A percentile compares a stretch with the other conserved stretches of the same genome.
Evolutionary conservation across 2,329 filamentous ascomycete species (phyloP).

Genomic region (Ceratocystis variospora): DNA sequence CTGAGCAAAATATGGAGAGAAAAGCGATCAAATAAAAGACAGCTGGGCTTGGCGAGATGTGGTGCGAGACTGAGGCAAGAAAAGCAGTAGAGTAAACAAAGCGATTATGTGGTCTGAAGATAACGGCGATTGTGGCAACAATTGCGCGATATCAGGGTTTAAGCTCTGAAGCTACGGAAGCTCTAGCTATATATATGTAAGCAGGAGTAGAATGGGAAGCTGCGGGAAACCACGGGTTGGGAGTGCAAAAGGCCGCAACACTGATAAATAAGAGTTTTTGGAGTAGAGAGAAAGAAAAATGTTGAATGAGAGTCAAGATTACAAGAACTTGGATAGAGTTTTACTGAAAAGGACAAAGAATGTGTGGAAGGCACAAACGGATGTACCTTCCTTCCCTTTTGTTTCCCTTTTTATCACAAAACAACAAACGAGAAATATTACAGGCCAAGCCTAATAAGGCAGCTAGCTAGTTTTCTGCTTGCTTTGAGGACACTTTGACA

Average conservation of each 20-base stretch:
- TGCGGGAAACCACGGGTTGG: no score
- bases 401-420: constrained; percentile 6
- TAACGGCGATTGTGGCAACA: background rate
- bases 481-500: constrained; percentile 1
- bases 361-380: constrained; percentile 1
- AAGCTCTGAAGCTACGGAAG: background rate
- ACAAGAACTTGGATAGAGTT: no score
- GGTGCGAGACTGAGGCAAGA: background rate
- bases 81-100: background rate
- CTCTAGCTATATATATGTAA: no score
- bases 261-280: background rate
- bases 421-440: background rate
- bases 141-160: constrained; percentile 3
- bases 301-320: no score
- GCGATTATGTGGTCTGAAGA: constrained; percentile 4
- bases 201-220: no score
- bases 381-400: background rate
- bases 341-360: background rate
- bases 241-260: background rate
- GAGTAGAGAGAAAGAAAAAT: background rate
- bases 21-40: background rate
- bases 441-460: background rate
- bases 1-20: background rate
- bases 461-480: background rate
- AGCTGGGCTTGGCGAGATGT: background rate